Evolutionary conservation across 345 rosid genomes (phyloP), one percentile per base, ranked within the genome.

Genomic region (Populus alba): DNA sequence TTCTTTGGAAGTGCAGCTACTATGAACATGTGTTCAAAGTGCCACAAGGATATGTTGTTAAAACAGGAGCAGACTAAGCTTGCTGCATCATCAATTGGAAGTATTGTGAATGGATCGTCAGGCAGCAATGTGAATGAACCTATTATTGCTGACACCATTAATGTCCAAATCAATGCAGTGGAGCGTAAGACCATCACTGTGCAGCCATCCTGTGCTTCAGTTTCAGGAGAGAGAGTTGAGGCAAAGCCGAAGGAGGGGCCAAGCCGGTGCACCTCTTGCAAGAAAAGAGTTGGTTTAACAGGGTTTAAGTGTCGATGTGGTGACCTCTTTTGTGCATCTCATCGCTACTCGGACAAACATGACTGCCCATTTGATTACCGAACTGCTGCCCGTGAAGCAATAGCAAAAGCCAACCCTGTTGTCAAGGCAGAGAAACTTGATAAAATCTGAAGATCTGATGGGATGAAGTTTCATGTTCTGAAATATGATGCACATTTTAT

Each of bases 1-100:
- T 94, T 92, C 95, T 94, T 91, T 33, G 97, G 97, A 79, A 94
- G 96, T 68, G 89, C 92, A 16, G 94, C 96, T 47, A 92, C 98
- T 8, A 94, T 89, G 96, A 94, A 94, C 82, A 91, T 94, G 97
- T 94, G 98, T 75, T 94, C 98, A 27, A 94, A 94, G 86, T 94
- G 97, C 87, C 97, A 94, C 91, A 92, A 94, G 89, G 91, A 82
- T 76, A 82, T 82, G 71, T 27, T 90, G 68, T 79, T 91, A 82
- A 89, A 92, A 79, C 92, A 92, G 82, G 92, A 92, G 79, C 93
- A 94, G 51, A 88, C 92, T 29, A 87, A 91, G 84, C 88, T 90
- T 73, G 95, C 97, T 2, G 90, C 89, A 39, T 86, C 94, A 62
- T 85, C 94, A 22, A 85, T 92, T 45, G 97, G 86, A 78, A 84